A percentile compares a stretch with the other conserved stretches of the same genome.
These are phyloP conservation scores for Excoecaria agallocha DNA, from an alignment of 345 rosid genomes.

Conservation along the genomic window DNA sequence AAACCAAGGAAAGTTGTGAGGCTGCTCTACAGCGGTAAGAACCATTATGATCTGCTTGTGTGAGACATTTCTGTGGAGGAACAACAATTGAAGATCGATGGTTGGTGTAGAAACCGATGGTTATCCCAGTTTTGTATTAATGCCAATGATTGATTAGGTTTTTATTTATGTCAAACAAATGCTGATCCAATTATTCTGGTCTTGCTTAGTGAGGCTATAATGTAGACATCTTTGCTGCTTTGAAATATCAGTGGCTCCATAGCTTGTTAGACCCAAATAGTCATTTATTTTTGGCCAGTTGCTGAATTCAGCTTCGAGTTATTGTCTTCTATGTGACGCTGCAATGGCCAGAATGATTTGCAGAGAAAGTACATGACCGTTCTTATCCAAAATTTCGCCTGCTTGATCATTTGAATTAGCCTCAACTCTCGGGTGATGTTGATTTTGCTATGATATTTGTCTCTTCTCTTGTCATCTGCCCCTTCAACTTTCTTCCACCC, in stretches of 20 bases:
- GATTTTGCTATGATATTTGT: no score
- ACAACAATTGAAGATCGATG: not conserved
- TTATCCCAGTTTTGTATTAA: not conserved
- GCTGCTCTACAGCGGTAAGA: constrained; percentile 81
- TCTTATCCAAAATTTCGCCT: no score
- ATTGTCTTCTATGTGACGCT: not conserved
- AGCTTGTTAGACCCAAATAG: not conserved
- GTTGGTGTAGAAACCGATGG: not conserved
- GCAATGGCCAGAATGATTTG: not conserved
- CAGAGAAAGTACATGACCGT: no score
- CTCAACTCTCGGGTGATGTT: no score
- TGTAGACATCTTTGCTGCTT: not conserved
- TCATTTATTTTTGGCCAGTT: not conserved
- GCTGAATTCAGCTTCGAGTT: not conserved
- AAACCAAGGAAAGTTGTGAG: constrained; percentile 64
- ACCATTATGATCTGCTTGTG: constrained; percentile 79
- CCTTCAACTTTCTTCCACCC: no score
- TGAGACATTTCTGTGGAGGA: constrained; percentile 13
- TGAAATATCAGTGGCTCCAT: not conserved
- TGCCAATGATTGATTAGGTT: not conserved
- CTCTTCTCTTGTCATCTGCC: no score
- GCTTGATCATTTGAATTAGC: no score
- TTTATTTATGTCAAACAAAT: not conserved
- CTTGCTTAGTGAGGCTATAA: not conserved
- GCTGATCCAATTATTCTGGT: not conserved